phyloP scores from a whole-genome alignment of 2,329 filamentous ascomycete genomes.

The Aspergillus costaricaensis region DNA sequence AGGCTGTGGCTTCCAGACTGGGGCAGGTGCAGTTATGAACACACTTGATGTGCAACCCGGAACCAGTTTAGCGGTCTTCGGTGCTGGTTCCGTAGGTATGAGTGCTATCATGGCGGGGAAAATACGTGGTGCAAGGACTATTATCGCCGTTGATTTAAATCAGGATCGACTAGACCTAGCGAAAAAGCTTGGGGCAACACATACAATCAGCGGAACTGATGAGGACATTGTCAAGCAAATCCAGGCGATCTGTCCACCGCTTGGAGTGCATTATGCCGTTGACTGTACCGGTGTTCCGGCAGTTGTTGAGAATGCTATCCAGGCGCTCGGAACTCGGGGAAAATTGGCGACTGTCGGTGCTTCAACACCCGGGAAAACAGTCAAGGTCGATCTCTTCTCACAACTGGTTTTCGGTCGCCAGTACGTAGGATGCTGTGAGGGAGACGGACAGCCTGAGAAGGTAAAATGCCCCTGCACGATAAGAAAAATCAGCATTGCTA shows the following conservation, averaged over 20 bases:
- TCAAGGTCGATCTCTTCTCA: conserved; percentile 20
- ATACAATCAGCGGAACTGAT: conserved; percentile 21
- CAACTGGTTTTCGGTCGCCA: conserved; percentile 23
- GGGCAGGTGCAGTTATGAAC: conserved; percentile 31
- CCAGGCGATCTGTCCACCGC: neutral
- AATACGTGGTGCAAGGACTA: conserved; percentile 19
- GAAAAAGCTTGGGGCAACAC: conserved; percentile 30
- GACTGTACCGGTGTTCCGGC: conserved; percentile 23
- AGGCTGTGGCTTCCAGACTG: conserved; percentile 37
- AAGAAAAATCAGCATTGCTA: neutral
- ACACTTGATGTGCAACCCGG: conserved; percentile 20
- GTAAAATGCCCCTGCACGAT: conserved; percentile 5
- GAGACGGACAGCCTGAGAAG: conserved; percentile 21
- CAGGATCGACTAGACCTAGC: conserved; percentile 25
- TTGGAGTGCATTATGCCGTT: conserved; percentile 20
- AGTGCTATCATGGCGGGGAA: conserved; percentile 37
- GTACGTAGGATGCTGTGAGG: conserved; percentile 25
- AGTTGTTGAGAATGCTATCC: conserved; percentile 24
- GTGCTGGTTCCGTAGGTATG: conserved; percentile 36
- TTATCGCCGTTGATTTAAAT: conserved; percentile 32
- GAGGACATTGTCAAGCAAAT: conserved; percentile 13
- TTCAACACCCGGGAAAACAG: conserved; percentile 16
- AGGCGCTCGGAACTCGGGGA: conserved; percentile 22
- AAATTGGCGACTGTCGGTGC: conserved; percentile 23
- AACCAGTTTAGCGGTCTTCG: conserved; percentile 31